phyloP scores from a whole-genome alignment of 805 yeast genomes.

The Saturnispora dispora region DNA sequence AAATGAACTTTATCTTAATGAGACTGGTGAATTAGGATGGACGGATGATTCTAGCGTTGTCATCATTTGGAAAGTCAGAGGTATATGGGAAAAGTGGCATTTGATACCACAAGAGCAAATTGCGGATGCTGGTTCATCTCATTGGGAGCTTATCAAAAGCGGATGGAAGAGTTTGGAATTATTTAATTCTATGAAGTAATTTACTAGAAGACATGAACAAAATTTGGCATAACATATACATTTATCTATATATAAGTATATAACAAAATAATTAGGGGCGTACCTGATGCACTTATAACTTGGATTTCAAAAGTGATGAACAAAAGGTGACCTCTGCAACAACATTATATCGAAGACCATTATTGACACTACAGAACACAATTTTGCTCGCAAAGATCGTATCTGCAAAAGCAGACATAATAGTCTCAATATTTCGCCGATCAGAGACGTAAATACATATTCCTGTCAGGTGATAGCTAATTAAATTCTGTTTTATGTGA shows the following conservation, averaged over 20 bases:
- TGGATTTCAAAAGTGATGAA: background rate
- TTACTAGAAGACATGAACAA: background rate
- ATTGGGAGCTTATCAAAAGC: slow-evolving; percentile 54
- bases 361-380: slow-evolving; percentile 1
- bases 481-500: background rate
- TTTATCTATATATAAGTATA: background rate
- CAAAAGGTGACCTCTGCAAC: slow-evolving; percentile 3
- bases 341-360: slow-evolving; percentile 3
- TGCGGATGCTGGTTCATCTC: slow-evolving; percentile 30
- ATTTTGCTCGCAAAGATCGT: background rate
- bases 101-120: slow-evolving; percentile 83
- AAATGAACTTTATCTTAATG: slow-evolving; percentile 24
- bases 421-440: background rate
- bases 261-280: background rate
- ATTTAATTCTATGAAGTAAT: background rate
- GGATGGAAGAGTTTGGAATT: slow-evolving; percentile 54
- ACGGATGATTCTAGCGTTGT: slow-evolving; percentile 63
- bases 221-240: background rate
- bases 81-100: slow-evolving; percentile 81
- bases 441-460: slow-evolving; percentile 1
- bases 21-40: slow-evolving; percentile 59
- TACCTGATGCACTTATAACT: slow-evolving; percentile 13
- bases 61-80: slow-evolving; percentile 63
- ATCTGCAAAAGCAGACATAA: background rate
- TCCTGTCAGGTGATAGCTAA: background rate